Base-by-base conservation (phyloP, 2,329 filamentous ascomycete species). In the Beauveria asiatica region DNA sequence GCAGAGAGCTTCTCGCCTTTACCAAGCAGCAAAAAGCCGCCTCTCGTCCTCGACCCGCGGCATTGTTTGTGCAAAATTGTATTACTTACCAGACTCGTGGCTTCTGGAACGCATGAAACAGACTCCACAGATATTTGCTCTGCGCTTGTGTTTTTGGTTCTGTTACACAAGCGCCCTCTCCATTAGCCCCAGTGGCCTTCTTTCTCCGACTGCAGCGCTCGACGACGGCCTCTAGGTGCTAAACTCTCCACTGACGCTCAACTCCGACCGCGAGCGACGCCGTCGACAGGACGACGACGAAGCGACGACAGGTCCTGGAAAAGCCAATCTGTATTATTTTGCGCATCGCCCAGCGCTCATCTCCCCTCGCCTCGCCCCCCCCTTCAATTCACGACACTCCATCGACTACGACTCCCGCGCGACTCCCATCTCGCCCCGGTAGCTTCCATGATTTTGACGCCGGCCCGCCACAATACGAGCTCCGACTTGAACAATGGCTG, bases 381-480 rank as follows among this genome's bases (percentile, higher is more conserved):
- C 46, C n/a, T 33, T 49, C 17, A 52, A 37, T 27, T 25, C 41
- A 27, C 57, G 9, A 27, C 42, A 23, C 23, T n/a, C 48, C 2
- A 30, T 37, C 25, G 56, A 58, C 19, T 42, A 45, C 57, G 27
- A 44, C 42, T 45, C 42, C 49, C 27, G 48, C 27, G 33, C 57
- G 50, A 60, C 30, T 33, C 49, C 46, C 37, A 42, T 23, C 53
- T 61, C 59, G 61, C 65, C 63, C 62, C 60, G 65, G 62, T 67
- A 76, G 77, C 75, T 75, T 77, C 78, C 79, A 83, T 83, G 81
- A 76, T 76, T 80, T 70, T 75, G 72, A 74, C 72, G 72, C 68
- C 71, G 65, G 66, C 65, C 66, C 68, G 70, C 70, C 68, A 75
- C 67, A 68, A 69, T 66, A 76, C 72, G 72, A 78, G 74, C 71